phyloP scores from a whole-genome alignment of 805 yeast species.

The Candida jianshihensis region DNA sequence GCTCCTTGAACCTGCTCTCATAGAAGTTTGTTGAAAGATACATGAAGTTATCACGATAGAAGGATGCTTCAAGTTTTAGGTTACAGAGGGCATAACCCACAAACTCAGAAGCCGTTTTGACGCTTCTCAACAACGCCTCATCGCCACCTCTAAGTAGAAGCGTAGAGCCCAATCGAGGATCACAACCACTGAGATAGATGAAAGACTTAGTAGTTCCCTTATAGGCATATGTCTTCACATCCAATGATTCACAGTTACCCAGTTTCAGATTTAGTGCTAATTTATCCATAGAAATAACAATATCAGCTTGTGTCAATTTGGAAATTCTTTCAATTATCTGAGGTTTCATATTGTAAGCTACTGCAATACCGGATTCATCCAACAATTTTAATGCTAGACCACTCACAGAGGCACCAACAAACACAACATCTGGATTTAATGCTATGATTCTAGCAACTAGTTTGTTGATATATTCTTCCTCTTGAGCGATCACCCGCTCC shows the following conservation, averaged over 20 bases:
- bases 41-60: constrained; percentile 64
- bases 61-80: constrained; percentile 68
- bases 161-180: constrained; percentile 70
- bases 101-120: constrained; percentile 76
- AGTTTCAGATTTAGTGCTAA: constrained; percentile 63
- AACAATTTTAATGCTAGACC: constrained; percentile 73
- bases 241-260: constrained; percentile 71
- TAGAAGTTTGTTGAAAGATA: constrained; percentile 37
- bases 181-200: constrained; percentile 74
- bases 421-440: constrained; percentile 69
- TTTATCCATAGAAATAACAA: constrained; percentile 80
- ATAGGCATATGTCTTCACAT: constrained; percentile 58
- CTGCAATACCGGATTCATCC: constrained; percentile 71
- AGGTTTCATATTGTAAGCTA: constrained; percentile 73
- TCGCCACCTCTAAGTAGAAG: constrained; percentile 79
- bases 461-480: constrained; percentile 74
- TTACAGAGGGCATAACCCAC: constrained; percentile 76
- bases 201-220: constrained; percentile 58
- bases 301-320: constrained; percentile 74
- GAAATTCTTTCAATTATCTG: constrained; percentile 76
- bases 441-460: constrained; percentile 73
- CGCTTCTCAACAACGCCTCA: constrained; percentile 49
- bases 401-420: constrained; percentile 73
- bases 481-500: constrained; percentile 81
- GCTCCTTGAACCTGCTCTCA: constrained; percentile 15